Percentiles rank a stretch among this genome's conserved stretches.
Evolutionary conservation across 1,284 basidiomycete species (phyloP).

Genomic region (Trichosporon sp.): DNA sequence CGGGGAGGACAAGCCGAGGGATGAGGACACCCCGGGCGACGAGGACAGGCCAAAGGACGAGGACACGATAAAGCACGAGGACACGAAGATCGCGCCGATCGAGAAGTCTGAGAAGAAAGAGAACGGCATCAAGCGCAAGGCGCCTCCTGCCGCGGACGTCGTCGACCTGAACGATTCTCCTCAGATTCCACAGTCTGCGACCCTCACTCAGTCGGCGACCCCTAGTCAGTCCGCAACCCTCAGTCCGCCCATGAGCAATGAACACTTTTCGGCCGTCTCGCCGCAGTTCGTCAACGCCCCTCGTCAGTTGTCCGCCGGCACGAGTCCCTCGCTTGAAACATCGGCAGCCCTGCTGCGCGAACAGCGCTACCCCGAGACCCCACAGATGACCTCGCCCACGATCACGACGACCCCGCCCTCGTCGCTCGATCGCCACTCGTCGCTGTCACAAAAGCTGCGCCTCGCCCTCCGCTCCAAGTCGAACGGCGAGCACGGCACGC

Average conservation of each 20-base stretch:
- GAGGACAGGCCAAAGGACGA: background rate
- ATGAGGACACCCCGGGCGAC: background rate
- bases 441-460: conserved; percentile 23
- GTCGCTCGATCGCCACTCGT: conserved; percentile 16
- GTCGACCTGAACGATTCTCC: conserved; percentile 16
- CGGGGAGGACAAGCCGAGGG: background rate
- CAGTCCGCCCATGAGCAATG: background rate
- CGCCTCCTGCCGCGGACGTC: background rate
- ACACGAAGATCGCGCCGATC: background rate
- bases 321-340: background rate
- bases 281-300: conserved; percentile 23
- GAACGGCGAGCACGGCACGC: background rate
- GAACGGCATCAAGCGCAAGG: conserved; percentile 13
- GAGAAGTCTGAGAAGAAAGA: conserved; percentile 1
- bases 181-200: background rate
- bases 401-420: conserved; percentile 15
- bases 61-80: background rate
- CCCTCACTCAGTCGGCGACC: background rate
- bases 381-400: conserved; percentile 8
- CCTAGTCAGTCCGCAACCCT: background rate
- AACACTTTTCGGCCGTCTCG: conserved; percentile 9
- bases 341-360: background rate
- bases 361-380: conserved; percentile 12
- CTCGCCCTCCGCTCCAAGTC: conserved; percentile 25
- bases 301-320: conserved; percentile 6